Evolutionary conservation across 2,329 filamentous ascomycete genomes (phyloP), one percentile per base, ranked within the genome.

Genomic region (Xylaria hypoxylon): DNA sequence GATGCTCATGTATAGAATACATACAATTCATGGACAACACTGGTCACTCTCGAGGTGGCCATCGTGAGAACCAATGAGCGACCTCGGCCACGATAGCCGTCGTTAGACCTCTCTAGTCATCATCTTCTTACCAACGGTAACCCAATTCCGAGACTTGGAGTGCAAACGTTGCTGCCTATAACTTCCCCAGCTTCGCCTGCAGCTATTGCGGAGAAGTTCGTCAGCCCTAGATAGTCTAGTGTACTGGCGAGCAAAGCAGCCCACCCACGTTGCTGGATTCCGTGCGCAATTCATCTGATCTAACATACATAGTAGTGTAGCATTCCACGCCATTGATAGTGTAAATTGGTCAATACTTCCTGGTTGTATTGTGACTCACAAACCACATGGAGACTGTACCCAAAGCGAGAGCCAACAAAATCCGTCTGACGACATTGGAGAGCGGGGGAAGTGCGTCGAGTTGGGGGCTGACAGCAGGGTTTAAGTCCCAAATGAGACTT

Each of bases 391-490:
- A 28, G 26, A 15, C 3, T 40, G 31, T 44, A 47, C 22, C 62
- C 19, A 31, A 53, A 22, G n/a, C n/a, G 19, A 52, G 22, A 38
- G 11, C 35, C 35, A 38, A 48, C 38, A 62, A 40, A 38, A 53
- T 44, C 28, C 38, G n/a, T 59, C 58, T 53, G 63, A 62, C 38
- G 47, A 51, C 48, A 40, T 59, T 47, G 22, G 28, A 51, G 45
- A 63, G 64, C 59, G 64, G 64, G 62, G 64, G 51, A 47, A 52
- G 26, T 38, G 31, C 40, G 48, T 59, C 40, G 17, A 52, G 33
- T 59, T 67, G 64, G 59, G 55, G 59, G 59, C 55, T 59, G 55
- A 64, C 64, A 51, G 64, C 55, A 55, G 60, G 60, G 64, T 62
- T 56, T 3, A 7, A 59, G 35, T 31, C 55, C 42, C 4, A 50